A percentile compares a stretch with the other conserved stretches of the same genome.
phyloP scores from a whole-genome alignment of 805 yeast genomes.

The Metschnikowia rubicola region DNA sequence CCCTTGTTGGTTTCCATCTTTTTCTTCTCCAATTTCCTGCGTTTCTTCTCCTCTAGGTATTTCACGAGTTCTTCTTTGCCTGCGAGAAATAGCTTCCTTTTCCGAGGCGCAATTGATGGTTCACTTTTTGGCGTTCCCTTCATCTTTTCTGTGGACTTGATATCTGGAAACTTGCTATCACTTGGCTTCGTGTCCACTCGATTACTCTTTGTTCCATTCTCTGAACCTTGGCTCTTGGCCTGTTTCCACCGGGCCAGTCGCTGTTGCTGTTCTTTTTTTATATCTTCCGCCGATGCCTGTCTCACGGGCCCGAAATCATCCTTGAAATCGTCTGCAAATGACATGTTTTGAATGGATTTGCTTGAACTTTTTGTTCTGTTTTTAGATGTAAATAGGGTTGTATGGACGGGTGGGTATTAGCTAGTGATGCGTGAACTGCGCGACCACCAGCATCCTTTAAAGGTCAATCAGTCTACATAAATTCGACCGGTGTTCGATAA shows the following conservation, averaged over 20 bases:
- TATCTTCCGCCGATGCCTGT: conserved; percentile 2
- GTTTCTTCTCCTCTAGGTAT: conserved; percentile 5
- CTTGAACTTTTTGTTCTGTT: not conserved
- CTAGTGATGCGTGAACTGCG: too few relatives aligned
- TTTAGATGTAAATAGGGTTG: not conserved
- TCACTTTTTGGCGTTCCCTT: not conserved
- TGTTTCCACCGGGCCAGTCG: conserved; percentile 1
- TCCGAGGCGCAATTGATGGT: not conserved
- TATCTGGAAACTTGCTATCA: not conserved
- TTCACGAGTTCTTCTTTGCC: conserved; percentile 9
- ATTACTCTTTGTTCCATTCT: too few relatives aligned
- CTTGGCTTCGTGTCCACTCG: too few relatives aligned
- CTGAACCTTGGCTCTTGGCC: not conserved
- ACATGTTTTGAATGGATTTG: conserved; percentile 4
- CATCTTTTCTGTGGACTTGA: not conserved
- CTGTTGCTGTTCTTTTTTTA: not conserved
- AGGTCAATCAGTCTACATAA: too few relatives aligned
- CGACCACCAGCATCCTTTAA: too few relatives aligned
- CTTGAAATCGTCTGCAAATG: conserved; percentile 17
- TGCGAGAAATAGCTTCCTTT: not conserved
- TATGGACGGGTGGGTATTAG: not conserved
- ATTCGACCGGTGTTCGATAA: too few relatives aligned
- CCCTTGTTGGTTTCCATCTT: not conserved
- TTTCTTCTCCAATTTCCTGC: not conserved
- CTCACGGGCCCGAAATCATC: conserved; percentile 10